Base-by-base conservation (phyloP, 1,284 basidiomycete species). In the Leucoagaricus sp. region DNA sequence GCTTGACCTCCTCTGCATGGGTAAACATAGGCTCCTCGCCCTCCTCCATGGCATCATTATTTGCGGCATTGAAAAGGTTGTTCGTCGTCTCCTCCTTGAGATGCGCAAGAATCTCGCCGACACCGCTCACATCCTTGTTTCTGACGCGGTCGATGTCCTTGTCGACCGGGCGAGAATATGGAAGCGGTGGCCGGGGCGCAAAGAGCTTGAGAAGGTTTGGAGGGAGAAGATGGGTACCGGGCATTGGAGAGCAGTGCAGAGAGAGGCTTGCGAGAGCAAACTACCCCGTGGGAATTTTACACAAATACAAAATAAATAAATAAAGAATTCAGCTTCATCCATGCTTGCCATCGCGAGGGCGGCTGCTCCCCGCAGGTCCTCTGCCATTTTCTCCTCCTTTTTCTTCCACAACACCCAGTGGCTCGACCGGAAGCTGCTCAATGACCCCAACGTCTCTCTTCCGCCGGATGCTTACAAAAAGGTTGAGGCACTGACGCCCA, bases 151-250 rank as follows among this genome's bases (percentile, higher is more conserved):
- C 83, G 44, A 90, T 86, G 69, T 96, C 93, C 65, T 79, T 86
- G 67, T 90, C 93, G 26, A 94, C 77, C 1, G 95, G 94, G 28
- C 93, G 87, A 38, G 87, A 69, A 70, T 94, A 97, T 0, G 89
- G 89, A 1, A 96, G 81, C 2, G 89, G 91, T 1, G 94, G 92
- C 15, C 95, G 86, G 13, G 95, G 94, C 0, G 94, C 90, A 70
- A 98, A 98, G 63, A 98, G 88, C 72, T 94, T 93, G 70, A 97
- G 85, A 50, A 98, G 85, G 72, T 97, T 96, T 8, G 94, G 93
- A 5, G 95, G 95, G 42, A 98, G 83, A 38, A 96, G 81, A 73
- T 94, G 89, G 7, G 93, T 94, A 47, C 89, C 88, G 28, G 88
- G 89, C 88, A 91, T 91, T 41, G 60, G 60, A 44, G 58, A 51